Base-by-base conservation (phyloP, 2,329 filamentous ascomycete genomes). In the Spiromastix sp. region DNA sequence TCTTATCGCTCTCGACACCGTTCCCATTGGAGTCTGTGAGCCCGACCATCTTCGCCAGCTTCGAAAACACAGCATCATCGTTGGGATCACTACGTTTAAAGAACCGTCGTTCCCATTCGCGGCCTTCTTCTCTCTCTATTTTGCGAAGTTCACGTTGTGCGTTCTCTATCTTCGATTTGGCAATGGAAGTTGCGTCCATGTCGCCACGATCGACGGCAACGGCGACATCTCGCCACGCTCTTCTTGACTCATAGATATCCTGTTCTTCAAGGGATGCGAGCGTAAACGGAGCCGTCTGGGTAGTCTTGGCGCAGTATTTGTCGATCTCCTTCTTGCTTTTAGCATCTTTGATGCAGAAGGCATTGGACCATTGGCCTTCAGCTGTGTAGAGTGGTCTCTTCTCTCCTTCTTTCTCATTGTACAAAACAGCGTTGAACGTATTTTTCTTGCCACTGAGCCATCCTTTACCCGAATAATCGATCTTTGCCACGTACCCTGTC, bases 361-460 rank as follows among this genome's bases (percentile, higher is more conserved):
- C 66, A 50, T 85, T 84, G 39, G 78, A 93, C 91, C 91, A 98
- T 56, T 93, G 85, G 16, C 91, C 91, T 19, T 85, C 79, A 25
- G 81, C 71, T n/a, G 78, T 85, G 68, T 89, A 71, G 7, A 95
- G 32, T 80, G 67, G 41, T 76, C 71, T 34, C 83, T 79, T 66
- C 45, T 68, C 60, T 79, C 85, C 61, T 63, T 77, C 60, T 42
- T 68, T 73, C 42, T 64, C 77, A 62, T 59, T 83, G 63, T 81
- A 86, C 38, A 96, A 57, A 16, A 69, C 70, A 10, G 86, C 89
- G 9, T 69, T 76, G 56, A 96, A 85, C 38, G 73, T 82, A 66
- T 96, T 96, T 68, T 94, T 95, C 71, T 93, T 93, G 46, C 89
- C 91, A 30, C 81, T 86, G 7, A 98, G 62, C 89, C 89, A 98